A percentile compares a stretch with the other conserved stretches of the same genome.
Evolutionary conservation across 495 filamentous ascomycete genomes (phyloP).

Genomic region (Trichoderma orchidacearum): DNA sequence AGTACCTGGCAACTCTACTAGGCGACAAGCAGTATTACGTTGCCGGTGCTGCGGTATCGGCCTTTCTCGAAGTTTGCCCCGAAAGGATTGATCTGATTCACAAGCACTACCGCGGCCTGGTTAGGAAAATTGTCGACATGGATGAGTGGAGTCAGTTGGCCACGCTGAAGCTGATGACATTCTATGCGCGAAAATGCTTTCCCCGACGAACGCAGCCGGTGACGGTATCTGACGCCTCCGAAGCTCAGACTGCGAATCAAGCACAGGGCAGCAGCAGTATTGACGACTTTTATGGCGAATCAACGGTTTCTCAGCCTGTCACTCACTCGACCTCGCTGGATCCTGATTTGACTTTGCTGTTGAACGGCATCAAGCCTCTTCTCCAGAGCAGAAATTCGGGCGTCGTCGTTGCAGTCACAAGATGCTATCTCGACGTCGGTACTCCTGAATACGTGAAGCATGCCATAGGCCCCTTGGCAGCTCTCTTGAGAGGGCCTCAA

Average conservation of each 20-base stretch:
- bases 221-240: constrained; percentile 22
- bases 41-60: constrained; percentile 77
- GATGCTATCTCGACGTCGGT: constrained; percentile 73
- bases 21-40: constrained; percentile 93
- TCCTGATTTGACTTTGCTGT: constrained; percentile 68
- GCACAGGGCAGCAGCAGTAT: background rate
- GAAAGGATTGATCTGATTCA: constrained; percentile 78
- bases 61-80: constrained; percentile 81
- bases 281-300: constrained; percentile 57
- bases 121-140: constrained; percentile 93
- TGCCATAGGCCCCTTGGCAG: constrained; percentile 71
- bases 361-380: constrained; percentile 69
- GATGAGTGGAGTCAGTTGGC: constrained; percentile 95
- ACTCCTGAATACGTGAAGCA: constrained; percentile 55
- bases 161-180: constrained; percentile 62
- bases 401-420: constrained; percentile 75
- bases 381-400: constrained; percentile 86
- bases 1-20: constrained; percentile 61
- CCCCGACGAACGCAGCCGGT: constrained; percentile 46
- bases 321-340: constrained; percentile 39
- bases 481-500: constrained; percentile 66
- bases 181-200: constrained; percentile 82
- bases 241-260: constrained; percentile 22
- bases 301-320: background rate
- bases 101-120: constrained; percentile 68